These are phyloP conservation scores for Metschnikowia orientalis DNA, from an alignment of 805 yeast species.

Conservation along the genomic window DNA sequence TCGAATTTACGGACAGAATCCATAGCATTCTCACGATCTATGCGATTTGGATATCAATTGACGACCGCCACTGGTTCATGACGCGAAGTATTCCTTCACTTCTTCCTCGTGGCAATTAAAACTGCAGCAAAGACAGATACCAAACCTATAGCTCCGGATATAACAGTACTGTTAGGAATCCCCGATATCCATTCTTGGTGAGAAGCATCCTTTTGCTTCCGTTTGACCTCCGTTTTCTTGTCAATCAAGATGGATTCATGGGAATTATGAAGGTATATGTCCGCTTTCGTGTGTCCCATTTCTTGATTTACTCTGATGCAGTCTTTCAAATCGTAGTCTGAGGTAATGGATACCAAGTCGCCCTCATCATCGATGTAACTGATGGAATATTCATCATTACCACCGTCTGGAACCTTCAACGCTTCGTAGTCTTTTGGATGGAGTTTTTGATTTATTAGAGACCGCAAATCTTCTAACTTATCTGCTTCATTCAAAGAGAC, in stretches of 20 bases:
- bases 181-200: slow-evolving; percentile 39
- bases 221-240: slow-evolving; percentile 20
- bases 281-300: slow-evolving; percentile 57
- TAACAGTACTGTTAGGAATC: slow-evolving; percentile 52
- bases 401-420: slow-evolving; percentile 18
- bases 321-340: slow-evolving; percentile 68
- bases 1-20: no score
- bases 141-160: slow-evolving; percentile 60
- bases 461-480: slow-evolving; percentile 48
- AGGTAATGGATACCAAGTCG: slow-evolving; percentile 72
- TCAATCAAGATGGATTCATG: slow-evolving; percentile 11
- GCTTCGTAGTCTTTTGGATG: slow-evolving; percentile 35
- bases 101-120: slow-evolving; percentile 24
- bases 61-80: no score
- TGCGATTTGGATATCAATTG: no score
- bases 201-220: background rate
- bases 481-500: slow-evolving; percentile 54
- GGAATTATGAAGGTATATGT: slow-evolving; percentile 57
- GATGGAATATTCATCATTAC: slow-evolving; percentile 48
- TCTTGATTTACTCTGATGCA: slow-evolving; percentile 57
- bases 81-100: no score
- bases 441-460: slow-evolving; percentile 39
- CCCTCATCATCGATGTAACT: slow-evolving; percentile 83
- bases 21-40: no score
- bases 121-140: slow-evolving; percentile 42